Evolutionary conservation across 2,329 filamentous ascomycete genomes (phyloP).

Genomic region (Trichoderma gracile): DNA sequence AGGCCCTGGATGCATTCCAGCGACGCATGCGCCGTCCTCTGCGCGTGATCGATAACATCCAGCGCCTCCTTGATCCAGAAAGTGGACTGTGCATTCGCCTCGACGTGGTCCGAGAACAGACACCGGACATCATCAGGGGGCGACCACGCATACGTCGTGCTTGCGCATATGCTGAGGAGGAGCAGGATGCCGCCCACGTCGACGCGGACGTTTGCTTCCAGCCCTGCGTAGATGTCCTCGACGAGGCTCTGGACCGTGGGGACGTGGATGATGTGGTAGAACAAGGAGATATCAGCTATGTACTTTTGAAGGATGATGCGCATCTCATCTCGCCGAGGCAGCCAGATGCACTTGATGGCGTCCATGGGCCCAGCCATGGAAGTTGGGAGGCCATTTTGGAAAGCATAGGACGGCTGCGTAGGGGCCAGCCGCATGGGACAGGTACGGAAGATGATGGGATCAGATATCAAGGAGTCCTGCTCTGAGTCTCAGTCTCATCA

Average conservation of each 20-base stretch:
- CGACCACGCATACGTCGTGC: conserved; percentile 39
- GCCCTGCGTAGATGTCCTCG: conserved; percentile 36
- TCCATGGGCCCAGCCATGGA: conserved; percentile 32
- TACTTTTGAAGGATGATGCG: conserved; percentile 37
- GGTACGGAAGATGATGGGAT: conserved; percentile 38
- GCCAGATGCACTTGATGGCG: conserved; percentile 39
- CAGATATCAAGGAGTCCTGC: conserved; percentile 36
- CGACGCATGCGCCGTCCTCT: conserved; percentile 34
- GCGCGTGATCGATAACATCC: conserved; percentile 40
- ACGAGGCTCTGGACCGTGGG: conserved; percentile 35
- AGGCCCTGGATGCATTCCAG: conserved; percentile 43
- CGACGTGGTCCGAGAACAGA: conserved; percentile 33
- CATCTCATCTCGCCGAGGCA: conserved; percentile 38
- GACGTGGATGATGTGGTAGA: conserved; percentile 38
- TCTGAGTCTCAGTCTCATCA: conserved; percentile 26
- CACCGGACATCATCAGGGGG: conserved; percentile 32
- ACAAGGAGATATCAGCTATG: conserved; percentile 34
- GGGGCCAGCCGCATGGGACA: conserved; percentile 39
- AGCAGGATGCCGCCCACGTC: conserved; percentile 35
- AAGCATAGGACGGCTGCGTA: conserved; percentile 38
- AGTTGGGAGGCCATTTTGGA: conserved; percentile 33
- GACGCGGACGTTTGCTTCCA: conserved; percentile 32
- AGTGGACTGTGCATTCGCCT: conserved; percentile 35
- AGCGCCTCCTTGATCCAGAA: conserved; percentile 41
- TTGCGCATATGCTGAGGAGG: conserved; percentile 36